Base-by-base conservation (phyloP, 352 stramenopile species). In the Phytophthora fragariae region DNA sequence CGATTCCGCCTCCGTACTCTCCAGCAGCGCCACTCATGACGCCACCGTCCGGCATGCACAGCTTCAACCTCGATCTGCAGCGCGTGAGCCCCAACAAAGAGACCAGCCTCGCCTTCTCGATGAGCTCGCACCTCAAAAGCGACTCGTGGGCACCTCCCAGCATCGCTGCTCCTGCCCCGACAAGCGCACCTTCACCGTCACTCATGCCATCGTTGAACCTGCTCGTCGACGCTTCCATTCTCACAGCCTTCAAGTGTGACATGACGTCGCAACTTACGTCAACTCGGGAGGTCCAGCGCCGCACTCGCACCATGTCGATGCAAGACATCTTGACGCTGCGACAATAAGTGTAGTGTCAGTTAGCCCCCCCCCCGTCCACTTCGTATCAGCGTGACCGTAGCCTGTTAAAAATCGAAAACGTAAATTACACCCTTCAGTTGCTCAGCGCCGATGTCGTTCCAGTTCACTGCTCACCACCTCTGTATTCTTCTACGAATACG, bases 231-330 rank as follows among this genome's bases (percentile, higher is more conserved):
- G 86, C 84, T 6, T 92, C 83, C 41, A 85, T 93, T 65, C 73
- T 91, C 37, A 91, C 78, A 19, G 70, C 83, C n/a, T 89, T 89
- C 70, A 86, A 89, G 73, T 65, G 86, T 50, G 80, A 89, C 47
- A 78, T 65, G 19, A 41, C 70, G 27, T 53, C 35, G 44, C 62
- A 74, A 17, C 33, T 69, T 57, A 58, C 39, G 11, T 52, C 64
- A 29, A 54, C n/a, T 29, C 47, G 33, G n/a, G n/a, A 54, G n/a
- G 21, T 29, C 47, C 47, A 54, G 21, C 47, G n/a, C 47, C 19
- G 47, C 21, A 54, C n/a, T 62, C 75, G 86, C 35, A 84, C 72
- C 68, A 93, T 93, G 86, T 92, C 84, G 49, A 94, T 92, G 85
- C 78, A 85, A 15, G 85, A 94, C 56, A 94, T 92, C 58, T 66